Evolutionary conservation across 139 green algal genomes (phyloP).

Genomic region (Coccomyxa sp.): DNA sequence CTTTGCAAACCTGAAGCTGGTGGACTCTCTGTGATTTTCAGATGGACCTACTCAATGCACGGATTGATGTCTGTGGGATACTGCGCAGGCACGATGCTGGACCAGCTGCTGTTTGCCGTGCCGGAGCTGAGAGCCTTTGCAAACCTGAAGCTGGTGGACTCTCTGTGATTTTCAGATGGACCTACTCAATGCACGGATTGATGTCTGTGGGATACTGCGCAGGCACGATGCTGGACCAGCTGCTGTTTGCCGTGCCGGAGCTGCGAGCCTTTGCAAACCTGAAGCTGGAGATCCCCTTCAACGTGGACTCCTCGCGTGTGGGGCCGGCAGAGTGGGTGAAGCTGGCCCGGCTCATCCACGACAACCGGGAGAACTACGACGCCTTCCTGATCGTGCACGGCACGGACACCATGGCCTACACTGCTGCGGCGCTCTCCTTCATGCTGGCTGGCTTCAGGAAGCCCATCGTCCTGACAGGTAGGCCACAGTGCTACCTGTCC

Average conservation of each 20-base stretch:
- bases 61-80: background rate
- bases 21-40: no score
- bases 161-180: no score
- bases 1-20: background rate
- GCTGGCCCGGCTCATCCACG: constrained; percentile 64
- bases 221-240: constrained; percentile 39
- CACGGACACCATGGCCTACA: constrained; percentile 91
- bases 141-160: background rate
- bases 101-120: constrained; percentile 53
- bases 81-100: constrained; percentile 33
- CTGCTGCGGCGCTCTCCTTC: constrained; percentile 76
- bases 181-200: background rate
- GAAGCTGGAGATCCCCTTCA: constrained; percentile 59
- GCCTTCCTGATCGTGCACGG: constrained; percentile 69
- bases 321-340: constrained; percentile 68
- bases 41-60: no score
- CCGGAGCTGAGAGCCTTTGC: constrained; percentile 42
- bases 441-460: constrained; percentile 79
- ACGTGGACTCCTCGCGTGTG: constrained; percentile 61
- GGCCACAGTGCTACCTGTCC: background rate
- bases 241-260: constrained; percentile 74
- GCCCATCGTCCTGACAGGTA: constrained; percentile 64
- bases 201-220: background rate
- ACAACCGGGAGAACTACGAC: constrained; percentile 51
- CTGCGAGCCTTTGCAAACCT: constrained; percentile 74